Evolutionary conservation across 2,329 filamentous ascomycete species (phyloP).

Genomic region (Ceratocystis ficicola): DNA sequence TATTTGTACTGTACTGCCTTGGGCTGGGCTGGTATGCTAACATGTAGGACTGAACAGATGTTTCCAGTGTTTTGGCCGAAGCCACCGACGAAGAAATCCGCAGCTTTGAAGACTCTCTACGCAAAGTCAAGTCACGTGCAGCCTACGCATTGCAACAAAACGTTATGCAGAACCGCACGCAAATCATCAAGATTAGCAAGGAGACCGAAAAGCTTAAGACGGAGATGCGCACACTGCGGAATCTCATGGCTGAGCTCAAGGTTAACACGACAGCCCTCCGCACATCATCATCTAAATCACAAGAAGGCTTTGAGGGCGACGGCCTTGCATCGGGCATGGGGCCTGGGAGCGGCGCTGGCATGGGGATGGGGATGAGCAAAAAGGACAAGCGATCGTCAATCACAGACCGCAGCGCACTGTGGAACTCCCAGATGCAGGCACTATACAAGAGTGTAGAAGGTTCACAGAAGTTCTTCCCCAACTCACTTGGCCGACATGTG

Average conservation of each 20-base stretch:
- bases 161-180: constrained; percentile 90
- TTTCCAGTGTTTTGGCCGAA: constrained; percentile 62
- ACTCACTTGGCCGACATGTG: constrained; percentile 80
- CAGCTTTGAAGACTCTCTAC: constrained; percentile 64
- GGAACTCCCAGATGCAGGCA: constrained; percentile 62
- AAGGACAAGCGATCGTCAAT: constrained; percentile 84
- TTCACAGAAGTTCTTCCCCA: constrained; percentile 91
- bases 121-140: constrained; percentile 64
- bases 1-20: no score
- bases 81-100: constrained; percentile 79
- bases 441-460: constrained; percentile 97
- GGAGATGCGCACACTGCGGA: constrained; percentile 83
- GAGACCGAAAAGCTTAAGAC: constrained; percentile 95
- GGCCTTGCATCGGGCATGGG: constrained; percentile 39
- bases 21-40: constrained; percentile 15
- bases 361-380: constrained; percentile 48
- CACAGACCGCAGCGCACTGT: constrained; percentile 52
- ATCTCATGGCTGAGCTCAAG: constrained; percentile 86
- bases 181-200: constrained; percentile 99
- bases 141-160: constrained; percentile 82
- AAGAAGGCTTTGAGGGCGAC: constrained; percentile 36
- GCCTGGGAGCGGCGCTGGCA: constrained; percentile 30
- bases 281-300: constrained; percentile 42
- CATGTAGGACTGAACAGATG: constrained; percentile 34
- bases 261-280: constrained; percentile 57